Evolutionary conservation across 257 asterid genomes (phyloP), one percentile per base, ranked within the genome.

Genomic region (Nicotiana paniculata): DNA sequence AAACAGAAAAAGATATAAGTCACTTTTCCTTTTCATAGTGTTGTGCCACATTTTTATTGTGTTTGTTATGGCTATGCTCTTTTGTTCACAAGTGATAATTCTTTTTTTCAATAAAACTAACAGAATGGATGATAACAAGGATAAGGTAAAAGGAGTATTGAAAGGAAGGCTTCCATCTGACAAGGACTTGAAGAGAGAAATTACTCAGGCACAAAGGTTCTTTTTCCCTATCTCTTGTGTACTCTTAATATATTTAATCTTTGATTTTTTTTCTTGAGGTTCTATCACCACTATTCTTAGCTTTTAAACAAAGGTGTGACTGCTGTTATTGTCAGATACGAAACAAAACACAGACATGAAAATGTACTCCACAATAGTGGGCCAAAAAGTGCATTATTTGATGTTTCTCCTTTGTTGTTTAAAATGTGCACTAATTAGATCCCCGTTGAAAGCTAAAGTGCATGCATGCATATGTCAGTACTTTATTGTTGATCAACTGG

Each of bases 91-190:
- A 43, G 76, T 66, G 26, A 83, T 67, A 81, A 17, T 46, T 26
- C 32, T 79, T 90, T 66, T 67, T 59, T 65, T 82, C 79, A n/a
- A 74, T 74, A 18, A 82, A 51, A 82, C 82, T 82, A 85, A 81
- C 88, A 96, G 99, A 89, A 85, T 94, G 84, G 97, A 96, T 83
- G 98, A 96, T 79, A 81, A 86, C 88, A 93, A 90, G 89, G 99
- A 92, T 81, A 91, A 88, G 85, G 85, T 96, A 80, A 89, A 95
- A 87, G 96, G 88, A 81, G 92, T 93, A 83, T 87, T 96, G 87
- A 96, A 96, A 89, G 99, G 99, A 87, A 96, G 97, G 90, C 86
- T 93, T 86, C 99, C 99, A 39, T 90, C 92, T 81, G 97, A 93
- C 83, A 96, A 90, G 89, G 98, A 96, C 86, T 89, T 96, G 90